Conservation (phyloP, 306 rosid genomes). For the Rosa multiflora region DNA sequence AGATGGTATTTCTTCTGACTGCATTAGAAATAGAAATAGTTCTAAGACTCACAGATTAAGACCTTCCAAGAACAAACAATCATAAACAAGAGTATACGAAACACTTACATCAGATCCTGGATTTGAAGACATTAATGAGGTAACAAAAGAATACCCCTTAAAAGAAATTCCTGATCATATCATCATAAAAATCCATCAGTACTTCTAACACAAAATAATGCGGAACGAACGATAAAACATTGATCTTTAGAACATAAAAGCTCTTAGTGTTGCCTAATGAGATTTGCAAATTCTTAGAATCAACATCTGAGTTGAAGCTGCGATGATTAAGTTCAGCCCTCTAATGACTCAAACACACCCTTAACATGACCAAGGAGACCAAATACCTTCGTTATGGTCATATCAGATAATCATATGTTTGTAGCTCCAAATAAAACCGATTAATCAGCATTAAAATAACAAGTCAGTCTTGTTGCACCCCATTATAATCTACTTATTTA, state of each 20-base stretch:
- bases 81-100: neutral
- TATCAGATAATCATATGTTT: neutral
- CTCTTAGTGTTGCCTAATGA: neutral
- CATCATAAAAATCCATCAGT: slow-evolving; percentile 11
- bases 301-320: neutral
- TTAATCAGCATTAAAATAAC: neutral
- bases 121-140: slow-evolving; percentile 42
- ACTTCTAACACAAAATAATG: slow-evolving; percentile 8
- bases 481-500: neutral
- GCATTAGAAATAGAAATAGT: slow-evolving; percentile 19
- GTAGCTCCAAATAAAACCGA: neutral
- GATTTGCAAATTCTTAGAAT: neutral
- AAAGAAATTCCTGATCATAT: slow-evolving; percentile 43
- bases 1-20: slow-evolving; percentile 36
- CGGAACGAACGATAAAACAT: slow-evolving; percentile 1
- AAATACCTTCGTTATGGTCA: neutral
- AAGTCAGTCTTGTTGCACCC: neutral
- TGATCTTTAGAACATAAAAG: neutral
- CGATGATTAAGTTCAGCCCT: neutral
- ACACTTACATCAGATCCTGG: slow-evolving; percentile 50
- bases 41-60: slow-evolving; percentile 6
- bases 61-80: neutral
- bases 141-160: slow-evolving; percentile 38
- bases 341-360: neutral
- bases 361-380: neutral